Base-by-base conservation (phyloP, 257 asterid genomes). In the Asclepias syriaca region DNA sequence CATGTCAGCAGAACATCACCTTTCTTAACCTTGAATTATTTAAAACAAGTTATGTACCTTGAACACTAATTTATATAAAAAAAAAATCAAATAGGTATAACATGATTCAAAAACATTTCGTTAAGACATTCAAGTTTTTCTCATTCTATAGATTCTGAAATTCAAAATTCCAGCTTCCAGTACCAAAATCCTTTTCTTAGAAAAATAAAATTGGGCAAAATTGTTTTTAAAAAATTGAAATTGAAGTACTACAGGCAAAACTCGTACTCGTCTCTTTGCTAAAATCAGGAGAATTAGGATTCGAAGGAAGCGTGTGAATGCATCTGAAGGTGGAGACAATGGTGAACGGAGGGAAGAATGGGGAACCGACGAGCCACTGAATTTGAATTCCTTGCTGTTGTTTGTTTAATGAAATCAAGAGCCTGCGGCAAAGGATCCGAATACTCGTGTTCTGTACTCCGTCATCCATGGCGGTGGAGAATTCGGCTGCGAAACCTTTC, bases 361-460 rank as follows among this genome's bases (percentile, higher is more conserved):
- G 87, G 46, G 93, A 87, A 13, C 89, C 93, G 61, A 91, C 85
- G 37, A 94, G 86, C 98, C 98, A 94, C 72, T 87, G 95, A 34
- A 94, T 69, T 69, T 69, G 74, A 39, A 60, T 13, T 22, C 21
- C 56, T 29, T 13, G 24, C 8, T 46, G 74, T 46, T 60, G 59
- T 4, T 69, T 49, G 66, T 51, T 58, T 10, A 37, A 51, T 22
- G 79, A 71, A 37, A 75, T 40, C 37, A 75, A 22, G 56, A 75
- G 65, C 14, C 43, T 69, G 29, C 79, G 79, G 50, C 79, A 69
- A 40, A 75, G 66, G 58, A 75, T 75, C 6, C 79, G 79, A 19
- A 75, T 39, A 10, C 40, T 69, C 22, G 24, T 5, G 51, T 66
- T 39, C 65, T 68, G 78, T 29, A 6, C 18, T 16, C 34, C 67